Evolutionary conservation across 371 early-diverging fungal genomes (phyloP), one percentile per base, ranked within the genome.

Genomic region (Mucor mucedo): DNA sequence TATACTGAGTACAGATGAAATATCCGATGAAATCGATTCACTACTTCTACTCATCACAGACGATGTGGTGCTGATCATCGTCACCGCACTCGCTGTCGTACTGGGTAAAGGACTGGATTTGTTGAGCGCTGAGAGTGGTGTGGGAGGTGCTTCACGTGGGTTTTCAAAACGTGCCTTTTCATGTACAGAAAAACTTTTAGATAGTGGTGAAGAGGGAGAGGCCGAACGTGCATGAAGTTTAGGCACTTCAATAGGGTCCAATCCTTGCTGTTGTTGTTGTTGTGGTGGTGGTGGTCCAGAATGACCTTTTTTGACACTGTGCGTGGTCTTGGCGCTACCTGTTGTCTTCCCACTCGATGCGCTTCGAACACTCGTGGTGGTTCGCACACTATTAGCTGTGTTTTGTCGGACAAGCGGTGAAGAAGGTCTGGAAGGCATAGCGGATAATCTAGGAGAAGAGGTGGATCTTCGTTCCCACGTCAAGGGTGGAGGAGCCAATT

Each of bases 391-490:
- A 30, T 1, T 11, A 13, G 27, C 27, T 4, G 56, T 63, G 27
- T 55, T 63, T 32, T 60, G 60, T 35, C 55, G 49, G 0, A 40
- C 38, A 11, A 68, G 16, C 0, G 68, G 63, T 10, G 59, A 52
- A 10, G 55, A 58, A 11, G 68, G 63, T 49, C 61, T 55, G 9
- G 68, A 16, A 7, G 57, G 11, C 16, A 57, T 21, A 38, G 64
- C 52, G 7, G 72, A 68, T 30, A 63, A 13, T 48, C 71, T 44
- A 16, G 70, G 68, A 5, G 65, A 66, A 41, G 74, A 56, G 5
- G 68, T 71, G 3, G 76, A 76, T 4, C 76, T 63, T 2, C 76
- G 60, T 52, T 78, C 72, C 79, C 79, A 78, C 8, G 65, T 62
- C 9, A 58, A 55, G 33, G 38, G 32, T 40, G 61, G 60, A 14